A percentile compares a stretch with the other conserved stretches of the same genome.
Conservation (phyloP, 176 grass and related monocot species). For the maize (Zea mays) region Zm-B73-REFERENCE-NAM-5.0 NC_050097.1:20573001-20573500, state of each 20-base stretch:
- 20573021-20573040: neutral
- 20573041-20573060: conserved; percentile 1
- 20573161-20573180: neutral
- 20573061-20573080: neutral
- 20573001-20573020: neutral
- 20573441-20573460: neutral
- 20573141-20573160: neutral
- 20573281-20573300: neutral
- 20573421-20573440: neutral
- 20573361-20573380: neutral
- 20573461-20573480: conserved; percentile 15
- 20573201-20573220: neutral
- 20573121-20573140: neutral
- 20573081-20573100: neutral
- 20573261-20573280: neutral
- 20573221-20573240: too few relatives aligned
- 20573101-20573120: neutral
- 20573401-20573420: conserved; percentile 14
- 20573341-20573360: conserved; percentile 10
- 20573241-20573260: neutral
- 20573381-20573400: neutral
- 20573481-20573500: conserved; percentile 16
- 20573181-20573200: neutral
- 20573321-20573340: neutral
- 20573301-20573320: neutral